phyloP scores from a whole-genome alignment of 2,329 filamentous ascomycete genomes.

The Fusarium ambrosium region DNA sequence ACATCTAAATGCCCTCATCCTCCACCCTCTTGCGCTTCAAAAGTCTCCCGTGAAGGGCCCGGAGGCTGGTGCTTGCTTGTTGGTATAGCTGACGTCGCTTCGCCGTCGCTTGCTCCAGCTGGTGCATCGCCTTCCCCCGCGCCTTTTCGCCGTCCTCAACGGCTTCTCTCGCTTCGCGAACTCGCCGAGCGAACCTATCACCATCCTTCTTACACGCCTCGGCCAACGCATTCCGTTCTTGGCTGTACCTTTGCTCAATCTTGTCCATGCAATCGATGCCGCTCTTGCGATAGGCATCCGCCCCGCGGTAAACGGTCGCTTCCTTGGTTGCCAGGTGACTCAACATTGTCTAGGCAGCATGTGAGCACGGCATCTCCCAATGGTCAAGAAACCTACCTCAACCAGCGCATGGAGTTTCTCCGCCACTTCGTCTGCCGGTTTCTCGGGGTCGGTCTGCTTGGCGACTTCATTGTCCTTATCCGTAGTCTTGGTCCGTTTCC shows the following conservation, averaged over 20 bases:
- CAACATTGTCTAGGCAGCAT: conserved; percentile 41
- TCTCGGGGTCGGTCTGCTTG: neutral
- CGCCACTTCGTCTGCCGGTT: conserved; percentile 19
- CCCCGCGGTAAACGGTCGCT: conserved; percentile 29
- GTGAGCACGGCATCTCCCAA: conserved; percentile 14
- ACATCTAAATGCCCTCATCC: neutral
- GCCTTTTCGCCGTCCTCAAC: conserved; percentile 21
- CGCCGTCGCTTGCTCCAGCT: conserved; percentile 25
- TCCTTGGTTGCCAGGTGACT: conserved; percentile 43
- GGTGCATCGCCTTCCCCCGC: conserved; percentile 9
- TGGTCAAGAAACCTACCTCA: conserved; percentile 39
- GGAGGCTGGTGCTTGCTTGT: conserved; percentile 38
- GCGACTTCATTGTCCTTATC: neutral
- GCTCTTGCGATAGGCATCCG: conserved; percentile 42
- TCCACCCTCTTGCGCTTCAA: conserved; percentile 16
- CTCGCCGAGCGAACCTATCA: conserved; percentile 28
- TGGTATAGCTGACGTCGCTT: conserved; percentile 35
- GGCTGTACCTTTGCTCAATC: conserved; percentile 37
- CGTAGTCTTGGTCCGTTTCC: neutral
- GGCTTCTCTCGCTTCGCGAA: conserved; percentile 13
- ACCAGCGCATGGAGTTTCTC: conserved; percentile 41
- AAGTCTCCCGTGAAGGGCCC: conserved; percentile 38
- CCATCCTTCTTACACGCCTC: conserved; percentile 37
- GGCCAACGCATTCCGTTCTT: conserved; percentile 35
- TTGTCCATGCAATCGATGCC: conserved; percentile 37